A percentile compares a stretch with the other conserved stretches of the same genome.
Evolutionary conservation across 192 early-diverging fungal species (phyloP).

Genomic region (Lobosporangium transversale): DNA sequence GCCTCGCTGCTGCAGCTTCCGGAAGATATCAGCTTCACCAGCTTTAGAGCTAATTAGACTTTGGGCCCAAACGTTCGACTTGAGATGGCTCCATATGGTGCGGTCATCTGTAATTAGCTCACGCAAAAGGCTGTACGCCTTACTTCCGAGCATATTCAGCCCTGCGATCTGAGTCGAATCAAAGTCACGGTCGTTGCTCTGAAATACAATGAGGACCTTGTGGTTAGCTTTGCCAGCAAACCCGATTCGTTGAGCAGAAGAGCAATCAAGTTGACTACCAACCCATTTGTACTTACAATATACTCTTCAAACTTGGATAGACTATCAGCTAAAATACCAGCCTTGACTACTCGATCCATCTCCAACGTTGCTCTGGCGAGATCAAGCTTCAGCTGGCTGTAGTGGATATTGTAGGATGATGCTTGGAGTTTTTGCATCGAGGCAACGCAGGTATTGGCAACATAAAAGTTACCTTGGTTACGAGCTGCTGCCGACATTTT

Average conservation of each 20-base stretch:
- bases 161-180: conserved; percentile 8
- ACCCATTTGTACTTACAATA: conserved; percentile 12
- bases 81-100: background rate
- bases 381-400: conserved; percentile 38
- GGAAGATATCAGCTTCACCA: background rate
- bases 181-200: background rate
- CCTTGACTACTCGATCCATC: conserved; percentile 19
- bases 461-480: conserved; percentile 65
- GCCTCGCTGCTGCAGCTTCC: conserved; percentile 30
- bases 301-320: conserved; percentile 27
- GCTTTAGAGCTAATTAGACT: conserved; percentile 9
- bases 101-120: conserved; percentile 18
- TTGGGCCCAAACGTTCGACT: conserved; percentile 9
- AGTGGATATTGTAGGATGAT: conserved; percentile 22
- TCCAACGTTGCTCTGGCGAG: conserved; percentile 15
- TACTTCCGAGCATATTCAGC: conserved; percentile 32
- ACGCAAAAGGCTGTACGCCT: conserved; percentile 24
- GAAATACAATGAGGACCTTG: no score
- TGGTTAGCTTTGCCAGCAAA: no score
- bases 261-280: no score
- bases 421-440: conserved; percentile 45
- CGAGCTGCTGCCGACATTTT: conserved; percentile 67
- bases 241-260: no score
- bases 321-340: conserved; percentile 11
- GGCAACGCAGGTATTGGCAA: conserved; percentile 61